Evolutionary conservation across 2,329 filamentous ascomycete species (phyloP), one percentile per base, ranked within the genome.

Genomic region (Paecilomyces sp.): DNA sequence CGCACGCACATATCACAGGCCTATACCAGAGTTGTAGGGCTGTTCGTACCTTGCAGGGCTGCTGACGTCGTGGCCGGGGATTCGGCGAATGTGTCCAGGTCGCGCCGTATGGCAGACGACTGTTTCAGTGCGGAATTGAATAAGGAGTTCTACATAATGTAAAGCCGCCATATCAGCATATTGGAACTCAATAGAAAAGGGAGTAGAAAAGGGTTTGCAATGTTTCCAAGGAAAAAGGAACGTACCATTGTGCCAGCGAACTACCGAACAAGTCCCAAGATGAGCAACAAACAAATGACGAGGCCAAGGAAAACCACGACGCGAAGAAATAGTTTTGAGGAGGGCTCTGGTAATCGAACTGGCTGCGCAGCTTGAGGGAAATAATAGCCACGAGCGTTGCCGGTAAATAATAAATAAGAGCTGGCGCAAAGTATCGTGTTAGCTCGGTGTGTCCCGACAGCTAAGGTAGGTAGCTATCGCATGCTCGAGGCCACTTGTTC

Each of bases 51-150:
- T 70, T 88, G 87, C 12, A 89, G 80, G 57, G 85, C 84, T 54
- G 83, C 80, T 50, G 86, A 87, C 55, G 81, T 81, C 57, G 83
- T 81, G 31, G 79, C 74, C 2, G 81, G 80, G 8, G 81, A 79
- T 61, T 86, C 80, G 60, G 88, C 82, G 68, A 92, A 88, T 54
- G 82, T 81, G 67, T 89, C 85, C 63, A 95, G 85, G 70, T 94
- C 90, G 71, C 84, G 85, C 68, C 89, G 88, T 66, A 95, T 85
- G 53, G 89, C 85, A 67, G 89, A 90, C 66, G 88, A 91, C 78
- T 95, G 91, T 77, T 91, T 91, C 58, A 94, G 81, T 57, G 90
- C 90, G 60, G 89, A 89, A 74, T 95, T 95, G 80, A 93, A 95
- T 56, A 91, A 82, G 53, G 89, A 88, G 70, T 92, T 93, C 90